Conservation (phyloP, 1,139 yeast genomes). For the Taiozyma onychis region DNA sequence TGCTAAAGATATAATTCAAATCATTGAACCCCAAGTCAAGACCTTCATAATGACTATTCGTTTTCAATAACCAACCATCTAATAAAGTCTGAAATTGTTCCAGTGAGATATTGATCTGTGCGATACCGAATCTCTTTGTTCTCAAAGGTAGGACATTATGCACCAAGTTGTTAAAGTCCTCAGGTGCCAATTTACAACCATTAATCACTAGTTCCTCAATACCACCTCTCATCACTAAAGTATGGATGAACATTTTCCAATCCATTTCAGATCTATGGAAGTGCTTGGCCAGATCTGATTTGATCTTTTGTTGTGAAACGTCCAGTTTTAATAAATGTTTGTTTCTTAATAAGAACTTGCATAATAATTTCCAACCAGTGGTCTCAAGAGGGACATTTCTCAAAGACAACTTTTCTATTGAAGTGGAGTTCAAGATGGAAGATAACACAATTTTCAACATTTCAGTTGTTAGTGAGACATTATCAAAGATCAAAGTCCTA, state of each 20-base stretch:
- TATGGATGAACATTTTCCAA: slow-evolving; percentile 65
- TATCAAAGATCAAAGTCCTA: slow-evolving; percentile 73
- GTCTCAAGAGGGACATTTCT: slow-evolving; percentile 73
- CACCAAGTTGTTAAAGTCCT: slow-evolving; percentile 45
- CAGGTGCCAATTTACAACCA: slow-evolving; percentile 59
- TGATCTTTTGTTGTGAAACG: slow-evolving; percentile 69
- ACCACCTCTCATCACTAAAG: slow-evolving; percentile 59
- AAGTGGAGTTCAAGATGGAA: slow-evolving; percentile 51
- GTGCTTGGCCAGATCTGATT: slow-evolving; percentile 46
- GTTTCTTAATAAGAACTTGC: slow-evolving; percentile 63
- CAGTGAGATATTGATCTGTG: slow-evolving; percentile 57
- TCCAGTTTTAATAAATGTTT: slow-evolving; percentile 61
- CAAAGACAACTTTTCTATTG: slow-evolving; percentile 66
- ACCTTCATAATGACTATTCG: slow-evolving; percentile 60
- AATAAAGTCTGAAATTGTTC: slow-evolving; percentile 53
- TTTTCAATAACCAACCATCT: slow-evolving; percentile 25
- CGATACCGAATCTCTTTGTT: slow-evolving; percentile 73
- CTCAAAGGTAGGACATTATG: slow-evolving; percentile 44
- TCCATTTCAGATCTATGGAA: slow-evolving; percentile 62
- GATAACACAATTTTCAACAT: slow-evolving; percentile 70
- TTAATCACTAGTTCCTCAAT: slow-evolving; percentile 78
- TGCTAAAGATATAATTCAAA: slow-evolving; percentile 34
- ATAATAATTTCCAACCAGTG: slow-evolving; percentile 67
- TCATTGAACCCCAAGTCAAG: slow-evolving; percentile 84
- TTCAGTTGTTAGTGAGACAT: slow-evolving; percentile 71